Conservation (phyloP, 2,329 filamentous ascomycete genomes). For the Huntiella decipiens region DNA sequence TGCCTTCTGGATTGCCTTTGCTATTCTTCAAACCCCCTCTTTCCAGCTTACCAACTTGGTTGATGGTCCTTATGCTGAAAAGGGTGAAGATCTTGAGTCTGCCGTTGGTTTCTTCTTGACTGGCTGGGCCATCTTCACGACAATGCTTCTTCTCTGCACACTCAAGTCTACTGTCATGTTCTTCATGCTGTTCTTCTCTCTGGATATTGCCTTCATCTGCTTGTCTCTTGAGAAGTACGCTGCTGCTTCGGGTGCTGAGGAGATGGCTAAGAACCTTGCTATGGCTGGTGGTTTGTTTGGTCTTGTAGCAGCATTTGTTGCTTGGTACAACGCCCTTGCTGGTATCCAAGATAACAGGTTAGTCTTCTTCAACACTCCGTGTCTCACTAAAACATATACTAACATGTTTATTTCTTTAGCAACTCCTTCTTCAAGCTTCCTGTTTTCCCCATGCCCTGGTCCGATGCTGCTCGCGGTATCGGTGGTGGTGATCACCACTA, state of each 20-base stretch:
- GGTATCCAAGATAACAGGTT: slow-evolving; percentile 58
- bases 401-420: slow-evolving; percentile 28
- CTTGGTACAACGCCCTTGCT: slow-evolving; percentile 75
- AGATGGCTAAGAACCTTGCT: slow-evolving; percentile 30
- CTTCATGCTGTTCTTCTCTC: slow-evolving; percentile 57
- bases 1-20: slow-evolving; percentile 67
- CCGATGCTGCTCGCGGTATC: slow-evolving; percentile 36
- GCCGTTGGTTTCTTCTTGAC: slow-evolving; percentile 58
- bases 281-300: slow-evolving; percentile 64
- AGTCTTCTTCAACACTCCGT: slow-evolving; percentile 15
- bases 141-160: slow-evolving; percentile 53
- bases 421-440: slow-evolving; percentile 81
- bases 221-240: slow-evolving; percentile 46
- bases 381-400: slow-evolving; percentile 14
- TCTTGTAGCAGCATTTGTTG: slow-evolving; percentile 60
- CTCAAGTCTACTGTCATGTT: slow-evolving; percentile 61
- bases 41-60: slow-evolving; percentile 35
- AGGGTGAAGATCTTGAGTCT: slow-evolving; percentile 30
- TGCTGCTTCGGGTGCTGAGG: slow-evolving; percentile 28
- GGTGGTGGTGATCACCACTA: slow-evolving; percentile 15
- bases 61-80: slow-evolving; percentile 27
- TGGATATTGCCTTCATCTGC: slow-evolving; percentile 58
- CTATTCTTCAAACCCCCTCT: slow-evolving; percentile 48
- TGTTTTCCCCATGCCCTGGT: slow-evolving; percentile 91
- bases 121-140: slow-evolving; percentile 75